These are phyloP conservation scores for Cadophora sp. DNA, from an alignment of 2,329 filamentous ascomycete species.

Conservation along the genomic window DNA sequence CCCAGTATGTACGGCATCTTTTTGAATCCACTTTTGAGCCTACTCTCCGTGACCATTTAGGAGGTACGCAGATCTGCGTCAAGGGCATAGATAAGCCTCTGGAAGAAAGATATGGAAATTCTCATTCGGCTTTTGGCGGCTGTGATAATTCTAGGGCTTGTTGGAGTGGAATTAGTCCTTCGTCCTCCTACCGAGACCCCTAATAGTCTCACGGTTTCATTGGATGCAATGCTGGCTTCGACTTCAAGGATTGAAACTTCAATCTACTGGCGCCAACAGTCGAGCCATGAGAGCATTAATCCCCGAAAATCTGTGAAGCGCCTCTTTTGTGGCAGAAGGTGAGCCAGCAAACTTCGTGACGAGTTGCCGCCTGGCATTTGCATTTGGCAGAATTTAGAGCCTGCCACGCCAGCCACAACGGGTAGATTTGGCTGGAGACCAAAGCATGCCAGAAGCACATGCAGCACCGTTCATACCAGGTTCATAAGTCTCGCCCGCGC, in stretches of 20 bases:
- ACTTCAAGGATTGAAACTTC: not conserved
- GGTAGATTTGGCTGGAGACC: not conserved
- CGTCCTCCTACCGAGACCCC: not conserved
- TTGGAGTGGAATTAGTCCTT: not conserved
- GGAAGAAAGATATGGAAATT: not conserved
- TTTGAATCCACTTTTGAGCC: not conserved
- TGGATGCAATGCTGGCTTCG: not conserved
- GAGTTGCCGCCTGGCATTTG: not conserved
- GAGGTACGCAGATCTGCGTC: slow-evolving; percentile 7
- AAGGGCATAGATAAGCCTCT: slow-evolving; percentile 5
- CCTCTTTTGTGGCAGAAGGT: not conserved
- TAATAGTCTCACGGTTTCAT: slow-evolving; percentile 1
- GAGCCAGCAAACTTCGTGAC: not conserved
- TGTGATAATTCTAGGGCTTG: not conserved
- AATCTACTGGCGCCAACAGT: not conserved
- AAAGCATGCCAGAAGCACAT: not conserved
- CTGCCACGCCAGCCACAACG: not conserved
- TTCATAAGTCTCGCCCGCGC: not conserved
- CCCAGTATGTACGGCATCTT: slow-evolving; percentile 14
- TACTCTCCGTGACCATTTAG: not conserved
- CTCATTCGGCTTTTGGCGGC: not conserved
- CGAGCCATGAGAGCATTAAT: not conserved
- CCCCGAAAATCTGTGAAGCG: not conserved
- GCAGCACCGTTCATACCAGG: not conserved
- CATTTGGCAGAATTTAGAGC: not conserved